Base-by-base conservation (phyloP, 2,329 filamentous ascomycete species). In the Akanthomyces uredinophilus region DNA sequence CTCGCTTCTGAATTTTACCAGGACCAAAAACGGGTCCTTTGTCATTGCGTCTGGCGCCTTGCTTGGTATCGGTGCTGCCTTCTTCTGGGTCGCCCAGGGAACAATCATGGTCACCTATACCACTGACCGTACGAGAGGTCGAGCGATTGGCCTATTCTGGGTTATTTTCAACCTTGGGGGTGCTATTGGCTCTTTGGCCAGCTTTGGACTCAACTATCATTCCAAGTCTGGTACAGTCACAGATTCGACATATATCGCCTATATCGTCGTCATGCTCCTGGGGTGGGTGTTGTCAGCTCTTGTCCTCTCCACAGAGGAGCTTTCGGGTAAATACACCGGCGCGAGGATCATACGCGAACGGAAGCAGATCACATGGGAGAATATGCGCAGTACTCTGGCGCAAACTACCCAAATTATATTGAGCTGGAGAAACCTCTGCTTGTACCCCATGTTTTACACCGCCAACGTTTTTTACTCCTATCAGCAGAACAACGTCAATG, bases 371-470 rank as follows among this genome's bases (percentile, higher is more conserved):
- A 52, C 29, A 10, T 52, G 49, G 49, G 29, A 20, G 20, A 52
- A 16, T 18, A 94, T 71, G 89, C 89, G 61, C 87, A 87, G 63
- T 80, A 83, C 64, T 13, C 22, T 54, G 35, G 51, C 13, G 10
- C 35, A 39, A 24, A 43, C 51, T 6, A 22, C 16, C 22, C 84
- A 93, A 70, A 90, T 93, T 65, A 76, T 91, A 65, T 92, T 92
- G 87, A 24, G 37, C 53, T 43, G 37, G 37, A 91, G 92, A 78
- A 87, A 92, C 73, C 90, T 90, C 5, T 88, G 87, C 50, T 92
- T 92, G 35, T 92, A 92, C 76, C 90, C 90, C 68, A 90, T 93
- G 87, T 93, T 93, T 78, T 84, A 90, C 72, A 84, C 87, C 24
- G 90, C 39, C 39, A 56, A 56, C 35, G 92, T 89, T 87, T 94